These are phyloP conservation scores for Myxozyma monticola DNA, from an alignment of 805 yeast genomes.

Conservation along the genomic window DNA sequence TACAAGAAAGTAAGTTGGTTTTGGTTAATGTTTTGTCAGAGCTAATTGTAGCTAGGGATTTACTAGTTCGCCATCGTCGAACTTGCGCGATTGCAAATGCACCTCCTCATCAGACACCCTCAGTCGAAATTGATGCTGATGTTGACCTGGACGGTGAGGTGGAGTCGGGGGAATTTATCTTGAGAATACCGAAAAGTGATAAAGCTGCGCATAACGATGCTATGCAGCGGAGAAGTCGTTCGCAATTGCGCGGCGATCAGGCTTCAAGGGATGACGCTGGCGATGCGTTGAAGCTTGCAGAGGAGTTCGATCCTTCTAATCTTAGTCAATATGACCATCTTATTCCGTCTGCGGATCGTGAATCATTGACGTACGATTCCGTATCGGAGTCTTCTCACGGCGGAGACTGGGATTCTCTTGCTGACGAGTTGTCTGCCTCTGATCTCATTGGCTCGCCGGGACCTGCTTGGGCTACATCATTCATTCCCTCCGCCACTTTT, in stretches of 20 bases:
- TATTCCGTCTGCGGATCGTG: conserved; percentile 3
- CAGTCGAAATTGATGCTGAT: background rate
- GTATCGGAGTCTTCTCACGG: conserved; percentile 8
- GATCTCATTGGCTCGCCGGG: conserved; percentile 8
- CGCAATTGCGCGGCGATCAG: background rate
- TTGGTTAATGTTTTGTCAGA: background rate
- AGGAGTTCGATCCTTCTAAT: conserved; percentile 8
- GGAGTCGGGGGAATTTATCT: background rate
- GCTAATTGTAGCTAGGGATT: conserved; percentile 1
- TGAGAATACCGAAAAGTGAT: background rate
- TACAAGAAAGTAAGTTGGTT: conserved; percentile 15
- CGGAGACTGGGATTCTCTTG: conserved; percentile 11
- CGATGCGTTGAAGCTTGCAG: conserved; percentile 4
- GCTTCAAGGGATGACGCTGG: background rate
- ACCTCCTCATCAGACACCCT: background rate
- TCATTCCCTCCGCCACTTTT: background rate
- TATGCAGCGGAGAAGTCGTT: background rate
- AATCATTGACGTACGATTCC: conserved; percentile 4
- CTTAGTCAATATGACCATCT: conserved; percentile 17
- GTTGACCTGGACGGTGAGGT: background rate
- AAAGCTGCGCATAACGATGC: background rate
- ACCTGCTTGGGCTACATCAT: conserved; percentile 1
- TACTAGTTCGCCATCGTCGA: conserved; percentile 16
- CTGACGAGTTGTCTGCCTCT: conserved; percentile 7
- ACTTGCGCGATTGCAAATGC: conserved; percentile 18